Conservation (phyloP, 192 early-diverging fungal genomes). For the Mortierella claussenii region DNA sequence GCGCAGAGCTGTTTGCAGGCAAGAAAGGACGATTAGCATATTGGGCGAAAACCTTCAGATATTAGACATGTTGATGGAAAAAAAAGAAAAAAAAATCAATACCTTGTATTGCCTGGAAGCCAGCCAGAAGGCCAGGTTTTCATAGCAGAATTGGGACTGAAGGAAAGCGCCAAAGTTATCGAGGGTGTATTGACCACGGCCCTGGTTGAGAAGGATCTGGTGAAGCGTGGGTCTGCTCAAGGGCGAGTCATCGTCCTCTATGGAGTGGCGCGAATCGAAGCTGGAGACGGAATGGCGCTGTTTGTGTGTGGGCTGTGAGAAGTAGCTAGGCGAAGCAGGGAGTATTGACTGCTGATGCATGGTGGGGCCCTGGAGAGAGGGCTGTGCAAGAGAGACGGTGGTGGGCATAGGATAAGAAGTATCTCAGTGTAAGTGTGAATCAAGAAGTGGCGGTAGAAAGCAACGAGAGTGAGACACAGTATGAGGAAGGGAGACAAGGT, state of each 20-base stretch:
- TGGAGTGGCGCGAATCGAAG: constrained; percentile 36
- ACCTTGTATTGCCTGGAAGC: constrained; percentile 52
- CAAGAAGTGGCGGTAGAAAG: not conserved
- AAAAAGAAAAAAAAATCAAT: constrained; percentile 13
- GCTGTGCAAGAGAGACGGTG: constrained; percentile 26
- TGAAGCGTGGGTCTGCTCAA: constrained; percentile 41
- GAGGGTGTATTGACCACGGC: constrained; percentile 51
- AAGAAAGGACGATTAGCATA: not conserved
- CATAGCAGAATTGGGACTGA: constrained; percentile 52
- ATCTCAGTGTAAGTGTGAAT: not conserved
- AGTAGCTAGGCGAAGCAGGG: constrained; percentile 13
- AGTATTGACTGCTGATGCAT: constrained; percentile 32
- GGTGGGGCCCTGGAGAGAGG: constrained; percentile 25
- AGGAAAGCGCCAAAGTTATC: constrained; percentile 51
- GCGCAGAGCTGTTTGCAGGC: constrained; percentile 34
- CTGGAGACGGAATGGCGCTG: constrained; percentile 38
- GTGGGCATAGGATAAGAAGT: constrained; percentile 19
- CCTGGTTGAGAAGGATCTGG: constrained; percentile 49
- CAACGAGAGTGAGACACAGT: not conserved
- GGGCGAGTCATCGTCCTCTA: constrained; percentile 28
- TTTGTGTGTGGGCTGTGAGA: constrained; percentile 5
- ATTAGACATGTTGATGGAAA: not conserved
- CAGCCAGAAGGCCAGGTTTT: constrained; percentile 55
- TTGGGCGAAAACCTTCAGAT: not conserved
- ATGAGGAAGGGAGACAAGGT: not conserved